Base-by-base conservation (phyloP, 306 rosid species). In the Pueraria montana region DNA sequence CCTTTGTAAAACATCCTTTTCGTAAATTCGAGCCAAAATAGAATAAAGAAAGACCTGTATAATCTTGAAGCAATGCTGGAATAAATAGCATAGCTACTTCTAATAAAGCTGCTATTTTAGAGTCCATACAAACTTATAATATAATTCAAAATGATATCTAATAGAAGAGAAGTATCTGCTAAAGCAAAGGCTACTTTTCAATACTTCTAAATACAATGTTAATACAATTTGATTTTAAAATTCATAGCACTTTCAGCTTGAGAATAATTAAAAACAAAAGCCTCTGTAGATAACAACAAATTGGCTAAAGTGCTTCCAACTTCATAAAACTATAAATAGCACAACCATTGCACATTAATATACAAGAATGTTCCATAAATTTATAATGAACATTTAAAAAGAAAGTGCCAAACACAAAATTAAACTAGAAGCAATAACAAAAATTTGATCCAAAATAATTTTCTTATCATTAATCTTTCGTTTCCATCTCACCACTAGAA, bases 171-270 rank as follows among this genome's bases (percentile, higher is more conserved):
- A 24, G n/a, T 11, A 11, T 24, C 36, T 24, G 17, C 36, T 59
- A 59, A 11, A 59, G n/a, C 9, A 59, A 23, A 59, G 66, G 66
- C n/a, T 59, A 24, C 66, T 24, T 59, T 59, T 59, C 32, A 59
- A 23, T 59, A 58, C 64, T 58, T 58, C 32, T 8, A 59, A 24
- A 59, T 17, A 50, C 66, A 24, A 26, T 24, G 14, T 26, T 11
- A 11, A 61, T 61, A 61, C 24, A n/a, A 2, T 26, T 61, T 4
- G 17, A 61, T 24, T 61, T 26, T 61, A 24, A 61, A 61, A 24
- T 62, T 62, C 68, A 27, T 6, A 24, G 18, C 14, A 26, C 36
- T 26, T 62, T 27, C 38, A 62, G 20, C 20, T 26, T 26, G 18
- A 62, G 5, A 62, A 26, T 13, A 27, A 5, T 62, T 62, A 4